phyloP scores from a whole-genome alignment of 352 stramenopile genomes.

The Peronospora farinosa region DNA sequence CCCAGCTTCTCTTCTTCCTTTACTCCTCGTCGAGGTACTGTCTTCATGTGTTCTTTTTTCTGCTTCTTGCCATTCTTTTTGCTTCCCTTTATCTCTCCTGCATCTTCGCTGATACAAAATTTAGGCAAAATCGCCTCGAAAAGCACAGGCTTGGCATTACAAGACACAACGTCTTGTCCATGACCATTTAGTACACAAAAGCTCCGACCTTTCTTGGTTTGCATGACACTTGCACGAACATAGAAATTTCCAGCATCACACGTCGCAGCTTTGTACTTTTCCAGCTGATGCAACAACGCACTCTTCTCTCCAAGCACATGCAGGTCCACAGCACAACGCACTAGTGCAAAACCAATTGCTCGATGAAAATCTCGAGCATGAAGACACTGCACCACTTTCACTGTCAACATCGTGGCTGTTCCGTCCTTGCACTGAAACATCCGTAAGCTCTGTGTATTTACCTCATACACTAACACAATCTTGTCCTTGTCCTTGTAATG shows the following conservation, averaged over 20 bases:
- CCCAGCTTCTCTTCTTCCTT: slow-evolving; percentile 13
- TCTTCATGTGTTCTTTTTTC: slow-evolving; percentile 35
- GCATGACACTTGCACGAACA: slow-evolving; percentile 29
- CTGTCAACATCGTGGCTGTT: slow-evolving; percentile 6
- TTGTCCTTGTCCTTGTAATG: background rate
- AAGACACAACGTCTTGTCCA: slow-evolving; percentile 23
- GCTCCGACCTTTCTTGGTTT: slow-evolving; percentile 17
- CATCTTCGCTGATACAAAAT: slow-evolving; percentile 5
- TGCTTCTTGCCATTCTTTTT: slow-evolving; percentile 28
- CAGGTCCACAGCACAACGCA: slow-evolving; percentile 42
- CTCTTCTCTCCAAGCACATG: slow-evolving; percentile 11
- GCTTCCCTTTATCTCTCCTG: slow-evolving; percentile 16
- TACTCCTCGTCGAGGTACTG: slow-evolving; percentile 21
- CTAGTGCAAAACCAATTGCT: slow-evolving; percentile 23
- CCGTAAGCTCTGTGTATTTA: slow-evolving; percentile 7
- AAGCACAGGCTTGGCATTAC: slow-evolving; percentile 2
- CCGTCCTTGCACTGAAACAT: slow-evolving; percentile 20
- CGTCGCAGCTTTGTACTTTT: slow-evolving; percentile 29
- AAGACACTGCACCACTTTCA: slow-evolving; percentile 36
- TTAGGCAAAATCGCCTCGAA: slow-evolving; percentile 14
- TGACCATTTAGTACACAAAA: slow-evolving; percentile 29
- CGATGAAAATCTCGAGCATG: slow-evolving; percentile 47
- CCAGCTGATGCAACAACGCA: slow-evolving; percentile 18
- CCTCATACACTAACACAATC: slow-evolving; percentile 25
- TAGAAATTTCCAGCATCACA: slow-evolving; percentile 21